Percentiles rank a stretch among this genome's conserved stretches.
Evolutionary conservation across 345 rosid genomes (phyloP).

Genomic region (Eucalyptus urophylla): DNA sequence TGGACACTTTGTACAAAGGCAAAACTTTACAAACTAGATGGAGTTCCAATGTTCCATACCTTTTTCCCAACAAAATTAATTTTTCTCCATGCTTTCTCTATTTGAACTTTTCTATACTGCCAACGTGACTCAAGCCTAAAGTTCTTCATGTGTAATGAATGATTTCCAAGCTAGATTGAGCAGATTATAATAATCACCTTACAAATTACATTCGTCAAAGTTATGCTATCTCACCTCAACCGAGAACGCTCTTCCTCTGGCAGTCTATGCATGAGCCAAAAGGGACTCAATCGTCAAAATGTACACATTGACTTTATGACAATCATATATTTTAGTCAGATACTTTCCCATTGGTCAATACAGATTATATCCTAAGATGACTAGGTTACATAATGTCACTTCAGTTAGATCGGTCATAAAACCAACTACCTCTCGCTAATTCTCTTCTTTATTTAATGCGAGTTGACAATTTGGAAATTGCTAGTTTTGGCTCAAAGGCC

Average conservation of each 20-base stretch:
- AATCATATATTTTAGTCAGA: too few species aligned
- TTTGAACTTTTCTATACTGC: neutral
- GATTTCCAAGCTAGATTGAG: neutral
- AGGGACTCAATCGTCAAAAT: too few species aligned
- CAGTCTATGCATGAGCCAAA: too few species aligned
- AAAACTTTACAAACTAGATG: neutral
- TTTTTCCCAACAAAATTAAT: neutral
- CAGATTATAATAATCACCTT: neutral
- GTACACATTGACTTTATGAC: too few species aligned
- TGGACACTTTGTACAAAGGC: neutral
- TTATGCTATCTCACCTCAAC: too few species aligned
- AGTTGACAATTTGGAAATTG: neutral
- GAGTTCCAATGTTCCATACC: neutral
- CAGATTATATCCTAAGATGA: too few species aligned
- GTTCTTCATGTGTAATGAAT: neutral
- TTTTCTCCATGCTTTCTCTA: neutral
- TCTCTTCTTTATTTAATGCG: too few species aligned
- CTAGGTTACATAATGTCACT: too few species aligned
- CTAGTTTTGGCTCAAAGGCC: neutral
- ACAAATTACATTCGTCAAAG: too few species aligned
- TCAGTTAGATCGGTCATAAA: too few species aligned
- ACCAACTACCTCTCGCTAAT: too few species aligned
- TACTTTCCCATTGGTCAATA: too few species aligned
- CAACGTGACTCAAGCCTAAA: neutral
- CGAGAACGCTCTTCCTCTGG: neutral